Conservation (phyloP, 192 early-diverging fungal genomes). For the Coemansia javaensis region DNA sequence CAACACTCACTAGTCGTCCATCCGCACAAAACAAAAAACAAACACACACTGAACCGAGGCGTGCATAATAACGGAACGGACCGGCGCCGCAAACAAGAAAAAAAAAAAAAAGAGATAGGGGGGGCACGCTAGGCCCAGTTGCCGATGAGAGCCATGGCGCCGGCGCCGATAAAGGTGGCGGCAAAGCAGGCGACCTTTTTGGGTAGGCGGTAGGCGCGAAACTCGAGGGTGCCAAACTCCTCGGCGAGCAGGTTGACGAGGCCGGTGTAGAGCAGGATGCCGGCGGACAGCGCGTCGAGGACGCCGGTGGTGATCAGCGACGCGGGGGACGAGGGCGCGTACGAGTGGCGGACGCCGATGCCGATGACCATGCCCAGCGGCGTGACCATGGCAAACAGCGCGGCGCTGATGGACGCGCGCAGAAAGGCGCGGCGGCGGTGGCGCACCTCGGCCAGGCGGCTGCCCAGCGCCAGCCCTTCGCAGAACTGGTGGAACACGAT, state of each 20-base stretch:
- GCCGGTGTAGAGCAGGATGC: slow-evolving; percentile 77
- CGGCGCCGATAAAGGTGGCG: slow-evolving; percentile 66
- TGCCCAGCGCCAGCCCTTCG: slow-evolving; percentile 74
- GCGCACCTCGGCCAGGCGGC: slow-evolving; percentile 59
- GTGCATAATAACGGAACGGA: too few relatives aligned
- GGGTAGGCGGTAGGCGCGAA: slow-evolving; percentile 24
- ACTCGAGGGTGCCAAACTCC: slow-evolving; percentile 59
- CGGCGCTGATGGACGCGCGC: slow-evolving; percentile 51
- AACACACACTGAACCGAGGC: too few relatives aligned
- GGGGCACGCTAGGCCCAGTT: slow-evolving; percentile 65
- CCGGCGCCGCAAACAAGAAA: too few relatives aligned
- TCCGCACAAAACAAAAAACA: too few relatives aligned
- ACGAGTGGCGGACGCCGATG: slow-evolving; percentile 61
- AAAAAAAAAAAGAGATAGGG: too few relatives aligned
- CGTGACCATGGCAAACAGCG: slow-evolving; percentile 22
- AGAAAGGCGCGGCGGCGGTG: slow-evolving; percentile 18
- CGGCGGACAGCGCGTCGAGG: slow-evolving; percentile 75
- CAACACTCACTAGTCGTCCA: too few relatives aligned
- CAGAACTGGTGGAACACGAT: slow-evolving; percentile 73
- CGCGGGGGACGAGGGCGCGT: slow-evolving; percentile 51
- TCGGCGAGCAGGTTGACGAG: slow-evolving; percentile 68
- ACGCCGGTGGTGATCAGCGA: slow-evolving; percentile 68
- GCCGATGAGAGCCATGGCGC: slow-evolving; percentile 73
- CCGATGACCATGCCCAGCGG: slow-evolving; percentile 56
- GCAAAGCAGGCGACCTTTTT: slow-evolving; percentile 52